Evolutionary conservation across 108 stramenopile genomes (phyloP).

Genomic region (Discostella pseudostelligera): DNA sequence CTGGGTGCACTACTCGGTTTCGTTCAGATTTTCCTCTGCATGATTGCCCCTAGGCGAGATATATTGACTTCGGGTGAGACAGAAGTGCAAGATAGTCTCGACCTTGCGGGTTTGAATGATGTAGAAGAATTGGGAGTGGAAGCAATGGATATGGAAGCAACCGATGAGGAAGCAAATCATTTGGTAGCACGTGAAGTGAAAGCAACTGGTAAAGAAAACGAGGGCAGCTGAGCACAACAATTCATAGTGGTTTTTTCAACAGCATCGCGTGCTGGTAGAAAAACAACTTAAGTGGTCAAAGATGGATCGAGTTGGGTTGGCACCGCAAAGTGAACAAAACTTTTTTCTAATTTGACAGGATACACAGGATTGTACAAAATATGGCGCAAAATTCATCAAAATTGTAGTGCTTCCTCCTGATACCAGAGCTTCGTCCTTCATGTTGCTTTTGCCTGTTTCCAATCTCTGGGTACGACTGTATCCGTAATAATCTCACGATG

Average conservation of each 20-base stretch:
- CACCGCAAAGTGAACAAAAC: too few species aligned
- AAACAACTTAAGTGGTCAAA: too few species aligned
- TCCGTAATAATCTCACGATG: constrained; percentile 98
- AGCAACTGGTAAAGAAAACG: too few species aligned
- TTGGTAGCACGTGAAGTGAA: too few species aligned
- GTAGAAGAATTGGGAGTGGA: not conserved
- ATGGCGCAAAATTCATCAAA: too few species aligned
- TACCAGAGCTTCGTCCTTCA: constrained; percentile 9
- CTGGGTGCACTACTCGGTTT: constrained; percentile 62
- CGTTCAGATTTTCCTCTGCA: constrained; percentile 59
- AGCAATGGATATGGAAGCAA: constrained; percentile 11
- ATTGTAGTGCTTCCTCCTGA: too few species aligned
- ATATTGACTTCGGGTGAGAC: not conserved
- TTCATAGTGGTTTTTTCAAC: too few species aligned
- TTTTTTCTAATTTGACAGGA: too few species aligned
- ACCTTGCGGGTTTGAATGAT: not conserved
- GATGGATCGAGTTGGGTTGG: too few species aligned
- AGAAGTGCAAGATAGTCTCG: not conserved
- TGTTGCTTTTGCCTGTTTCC: constrained; percentile 60
- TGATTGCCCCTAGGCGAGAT: constrained; percentile 20
- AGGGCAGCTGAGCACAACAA: too few species aligned
- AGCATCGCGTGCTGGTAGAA: too few species aligned
- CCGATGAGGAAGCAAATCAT: not conserved
- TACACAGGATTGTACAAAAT: too few species aligned
- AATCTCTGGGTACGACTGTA: constrained; percentile 64